Conservation (phyloP, 345 rosid genomes). For the Salix dunnii region DNA sequence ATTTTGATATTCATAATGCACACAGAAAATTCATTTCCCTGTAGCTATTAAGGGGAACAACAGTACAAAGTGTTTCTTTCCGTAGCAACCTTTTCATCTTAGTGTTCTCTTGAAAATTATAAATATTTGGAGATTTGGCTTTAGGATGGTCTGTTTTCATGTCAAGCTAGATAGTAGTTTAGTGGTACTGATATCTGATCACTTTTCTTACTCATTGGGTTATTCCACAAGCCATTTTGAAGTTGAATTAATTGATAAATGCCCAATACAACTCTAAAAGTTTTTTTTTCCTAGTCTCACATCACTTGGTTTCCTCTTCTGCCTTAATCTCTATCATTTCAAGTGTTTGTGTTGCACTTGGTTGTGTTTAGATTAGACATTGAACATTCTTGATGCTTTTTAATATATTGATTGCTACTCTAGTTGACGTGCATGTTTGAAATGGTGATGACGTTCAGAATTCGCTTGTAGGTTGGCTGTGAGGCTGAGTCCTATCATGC, state of each 20-base stretch:
- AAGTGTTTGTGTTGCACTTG: background rate
- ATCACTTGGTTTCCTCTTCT: no score
- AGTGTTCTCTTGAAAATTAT: background rate
- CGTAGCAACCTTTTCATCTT: background rate
- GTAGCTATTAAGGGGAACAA: background rate
- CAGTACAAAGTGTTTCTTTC: background rate
- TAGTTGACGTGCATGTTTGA: background rate
- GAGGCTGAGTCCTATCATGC: constrained; percentile 6
- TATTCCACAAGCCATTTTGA: background rate
- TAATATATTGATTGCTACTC: background rate
- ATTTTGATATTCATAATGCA: background rate
- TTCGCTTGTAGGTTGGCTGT: constrained; percentile 17
- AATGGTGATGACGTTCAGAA: background rate
- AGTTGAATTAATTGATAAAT: background rate
- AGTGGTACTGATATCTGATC: background rate
- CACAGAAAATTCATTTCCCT: background rate
- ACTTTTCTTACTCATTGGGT: background rate
- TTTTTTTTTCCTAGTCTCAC: background rate
- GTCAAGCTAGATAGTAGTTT: background rate
- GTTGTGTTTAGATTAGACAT: background rate
- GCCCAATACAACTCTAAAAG: background rate
- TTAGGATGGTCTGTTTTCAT: background rate
- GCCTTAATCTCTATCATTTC: background rate
- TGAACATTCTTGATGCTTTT: background rate
- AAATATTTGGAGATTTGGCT: background rate